Percentiles rank a stretch among this genome's conserved stretches.
phyloP scores from a whole-genome alignment of 2,329 filamentous ascomycete species.

The Lithohypha guttulata region DNA sequence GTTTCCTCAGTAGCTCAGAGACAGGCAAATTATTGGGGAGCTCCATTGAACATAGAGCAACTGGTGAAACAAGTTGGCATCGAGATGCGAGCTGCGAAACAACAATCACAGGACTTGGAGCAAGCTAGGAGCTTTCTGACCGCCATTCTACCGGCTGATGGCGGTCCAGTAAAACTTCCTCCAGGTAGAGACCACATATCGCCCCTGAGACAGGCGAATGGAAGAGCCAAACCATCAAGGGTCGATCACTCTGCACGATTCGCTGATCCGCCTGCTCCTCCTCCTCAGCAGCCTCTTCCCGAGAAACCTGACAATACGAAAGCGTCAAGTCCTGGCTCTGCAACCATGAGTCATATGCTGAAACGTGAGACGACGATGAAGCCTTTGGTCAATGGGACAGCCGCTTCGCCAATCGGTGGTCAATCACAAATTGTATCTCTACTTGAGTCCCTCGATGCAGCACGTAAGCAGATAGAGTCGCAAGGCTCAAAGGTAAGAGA shows the following conservation, averaged over 20 bases:
- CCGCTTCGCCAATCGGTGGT: conserved; percentile 35
- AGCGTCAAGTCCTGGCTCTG: conserved; percentile 35
- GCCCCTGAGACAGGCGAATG: conserved; percentile 35
- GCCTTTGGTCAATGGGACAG: conserved; percentile 41
- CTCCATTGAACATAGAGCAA: conserved; percentile 84
- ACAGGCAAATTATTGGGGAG: conserved; percentile 71
- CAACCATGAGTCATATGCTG: conserved; percentile 47
- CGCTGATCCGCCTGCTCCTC: conserved; percentile 84
- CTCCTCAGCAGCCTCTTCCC: conserved; percentile 82
- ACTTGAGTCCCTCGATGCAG: conserved; percentile 70
- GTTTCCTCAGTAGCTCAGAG: conserved; percentile 55
- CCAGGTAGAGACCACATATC: conserved; percentile 35
- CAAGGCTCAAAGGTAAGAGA: conserved; percentile 70
- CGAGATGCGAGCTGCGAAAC: conserved; percentile 80
- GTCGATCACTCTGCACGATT: conserved; percentile 73
- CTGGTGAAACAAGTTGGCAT: conserved; percentile 84
- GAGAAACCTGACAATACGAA: conserved; percentile 72
- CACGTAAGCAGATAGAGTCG: conserved; percentile 78
- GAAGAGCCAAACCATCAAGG: conserved; percentile 41
- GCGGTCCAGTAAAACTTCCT: conserved; percentile 33
- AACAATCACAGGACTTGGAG: conserved; percentile 76
- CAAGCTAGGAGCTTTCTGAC: conserved; percentile 74
- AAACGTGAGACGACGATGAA: conserved; percentile 69
- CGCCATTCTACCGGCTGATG: conserved; percentile 62
- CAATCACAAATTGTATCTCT: conserved; percentile 73